A percentile compares a stretch with the other conserved stretches of the same genome.
Conservation (phyloP, 2,329 filamentous ascomycete genomes). For the Westerdykella ornata region DNA sequence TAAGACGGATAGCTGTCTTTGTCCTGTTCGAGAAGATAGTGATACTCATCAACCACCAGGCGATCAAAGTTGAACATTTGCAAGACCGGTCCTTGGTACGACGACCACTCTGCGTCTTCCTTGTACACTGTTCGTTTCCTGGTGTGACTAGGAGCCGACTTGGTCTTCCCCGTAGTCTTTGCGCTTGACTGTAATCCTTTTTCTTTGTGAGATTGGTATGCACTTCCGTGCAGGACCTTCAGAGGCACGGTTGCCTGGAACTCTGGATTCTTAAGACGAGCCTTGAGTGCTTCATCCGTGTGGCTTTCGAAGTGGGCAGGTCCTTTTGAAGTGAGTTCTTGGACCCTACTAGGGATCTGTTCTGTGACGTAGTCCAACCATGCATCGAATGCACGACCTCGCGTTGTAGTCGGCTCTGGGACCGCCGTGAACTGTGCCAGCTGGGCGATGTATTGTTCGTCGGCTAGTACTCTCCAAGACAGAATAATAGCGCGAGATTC, state of each 20-base stretch:
- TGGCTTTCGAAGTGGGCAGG: constrained; percentile 23
- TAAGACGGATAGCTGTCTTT: constrained; percentile 14
- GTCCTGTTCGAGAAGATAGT: constrained; percentile 45
- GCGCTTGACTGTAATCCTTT: constrained; percentile 6
- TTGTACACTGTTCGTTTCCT: neutral
- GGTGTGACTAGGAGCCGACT: constrained; percentile 4
- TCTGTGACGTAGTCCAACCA: constrained; percentile 47
- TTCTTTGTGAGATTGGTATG: constrained; percentile 22
- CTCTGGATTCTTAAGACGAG: constrained; percentile 26
- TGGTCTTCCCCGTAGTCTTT: constrained; percentile 5
- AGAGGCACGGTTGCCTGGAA: constrained; percentile 37
- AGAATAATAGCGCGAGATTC: constrained; percentile 51
- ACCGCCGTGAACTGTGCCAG: constrained; percentile 48
- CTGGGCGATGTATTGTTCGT: constrained; percentile 43
- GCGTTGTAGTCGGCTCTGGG: constrained; percentile 30
- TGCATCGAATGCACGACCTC: constrained; percentile 46
- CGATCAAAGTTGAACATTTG: constrained; percentile 57
- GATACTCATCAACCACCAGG: constrained; percentile 59
- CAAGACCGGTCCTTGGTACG: constrained; percentile 38
- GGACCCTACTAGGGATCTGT: constrained; percentile 41
- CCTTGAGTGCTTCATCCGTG: constrained; percentile 16
- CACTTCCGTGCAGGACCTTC: constrained; percentile 33
- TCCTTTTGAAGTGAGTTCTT: constrained; percentile 28
- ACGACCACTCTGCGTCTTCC: constrained; percentile 18
- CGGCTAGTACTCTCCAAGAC: constrained; percentile 46